Evolutionary conservation across 2,329 filamentous ascomycete species (phyloP).

Genomic region (Pseudogymnoascus sp.): DNA sequence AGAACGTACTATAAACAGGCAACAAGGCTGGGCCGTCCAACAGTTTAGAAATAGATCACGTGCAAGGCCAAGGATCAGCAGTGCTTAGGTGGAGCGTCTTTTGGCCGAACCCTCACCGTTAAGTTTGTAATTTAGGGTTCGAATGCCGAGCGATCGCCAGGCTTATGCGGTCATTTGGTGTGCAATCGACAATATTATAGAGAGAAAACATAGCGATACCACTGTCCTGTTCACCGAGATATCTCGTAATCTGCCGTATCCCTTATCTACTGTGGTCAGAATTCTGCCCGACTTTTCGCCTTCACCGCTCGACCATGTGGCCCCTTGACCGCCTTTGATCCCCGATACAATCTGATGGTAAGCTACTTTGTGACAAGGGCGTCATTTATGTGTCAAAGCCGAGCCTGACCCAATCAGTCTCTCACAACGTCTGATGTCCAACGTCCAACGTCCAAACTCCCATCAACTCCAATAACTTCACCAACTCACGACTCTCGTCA

Average conservation of each 20-base stretch:
- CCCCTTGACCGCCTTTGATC: background rate
- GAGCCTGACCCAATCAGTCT: background rate
- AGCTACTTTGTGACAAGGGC: background rate
- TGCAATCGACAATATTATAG: background rate
- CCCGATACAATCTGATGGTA: background rate
- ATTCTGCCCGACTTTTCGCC: background rate
- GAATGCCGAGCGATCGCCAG: no score
- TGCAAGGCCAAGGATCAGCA: background rate
- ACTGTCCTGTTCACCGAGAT: no score
- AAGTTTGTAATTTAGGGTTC: no score
- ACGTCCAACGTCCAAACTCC: background rate
- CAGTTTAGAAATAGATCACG: background rate
- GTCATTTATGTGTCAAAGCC: conserved; percentile 8
- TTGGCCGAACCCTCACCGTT: no score
- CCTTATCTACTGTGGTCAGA: background rate
- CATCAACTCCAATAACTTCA: background rate
- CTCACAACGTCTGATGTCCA: background rate
- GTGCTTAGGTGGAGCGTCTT: background rate
- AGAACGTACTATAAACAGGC: background rate
- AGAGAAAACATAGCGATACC: no score
- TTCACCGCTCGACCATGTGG: background rate
- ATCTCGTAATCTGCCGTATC: no score
- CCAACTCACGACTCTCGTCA: background rate
- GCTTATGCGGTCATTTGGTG: no score
- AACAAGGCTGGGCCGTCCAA: background rate